Percentiles rank a stretch among this genome's conserved stretches.
Evolutionary conservation across 2,329 filamentous ascomycete genomes (phyloP).

Genomic region (Colletotrichum orchidophilum): DNA sequence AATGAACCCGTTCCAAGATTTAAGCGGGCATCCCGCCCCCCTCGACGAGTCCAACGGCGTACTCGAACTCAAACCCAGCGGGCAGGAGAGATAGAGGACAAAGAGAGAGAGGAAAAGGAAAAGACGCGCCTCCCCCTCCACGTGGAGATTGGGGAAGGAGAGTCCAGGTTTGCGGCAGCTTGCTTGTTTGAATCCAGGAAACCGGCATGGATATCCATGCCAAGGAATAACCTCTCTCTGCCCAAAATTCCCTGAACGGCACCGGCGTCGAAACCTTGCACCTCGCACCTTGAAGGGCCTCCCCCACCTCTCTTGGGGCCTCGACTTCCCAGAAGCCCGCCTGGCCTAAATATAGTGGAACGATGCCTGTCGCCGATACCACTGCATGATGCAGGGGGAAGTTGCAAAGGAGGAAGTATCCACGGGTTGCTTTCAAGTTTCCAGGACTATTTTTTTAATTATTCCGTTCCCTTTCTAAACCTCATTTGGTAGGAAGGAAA

Average conservation of each 20-base stretch:
- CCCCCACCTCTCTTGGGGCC: not conserved
- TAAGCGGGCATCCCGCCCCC: too few relatives aligned
- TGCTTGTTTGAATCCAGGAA: not conserved
- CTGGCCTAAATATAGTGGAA: conserved; percentile 32
- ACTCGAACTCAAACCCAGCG: not conserved
- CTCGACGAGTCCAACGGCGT: not conserved
- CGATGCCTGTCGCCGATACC: conserved; percentile 23
- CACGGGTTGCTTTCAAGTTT: not conserved
- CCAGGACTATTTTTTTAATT: conserved; percentile 20
- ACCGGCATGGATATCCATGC: conserved; percentile 32
- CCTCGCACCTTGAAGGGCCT: not conserved
- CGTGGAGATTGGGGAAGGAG: conserved; percentile 20
- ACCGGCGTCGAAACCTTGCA: not conserved
- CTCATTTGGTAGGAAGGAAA: conserved; percentile 8
- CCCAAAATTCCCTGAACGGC: not conserved
- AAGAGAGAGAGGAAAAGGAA: not conserved
- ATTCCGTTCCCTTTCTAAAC: conserved; percentile 4
- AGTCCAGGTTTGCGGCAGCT: not conserved
- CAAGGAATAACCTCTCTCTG: not conserved
- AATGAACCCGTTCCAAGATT: conserved; percentile 7
- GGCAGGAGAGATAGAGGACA: not conserved
- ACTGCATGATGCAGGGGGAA: conserved; percentile 33
- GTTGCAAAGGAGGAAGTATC: conserved; percentile 3
- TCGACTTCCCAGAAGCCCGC: not conserved
- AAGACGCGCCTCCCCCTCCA: not conserved